Conservation (phyloP, 768 basidiomycete genomes). For the Pisolithus orientalis region DNA sequence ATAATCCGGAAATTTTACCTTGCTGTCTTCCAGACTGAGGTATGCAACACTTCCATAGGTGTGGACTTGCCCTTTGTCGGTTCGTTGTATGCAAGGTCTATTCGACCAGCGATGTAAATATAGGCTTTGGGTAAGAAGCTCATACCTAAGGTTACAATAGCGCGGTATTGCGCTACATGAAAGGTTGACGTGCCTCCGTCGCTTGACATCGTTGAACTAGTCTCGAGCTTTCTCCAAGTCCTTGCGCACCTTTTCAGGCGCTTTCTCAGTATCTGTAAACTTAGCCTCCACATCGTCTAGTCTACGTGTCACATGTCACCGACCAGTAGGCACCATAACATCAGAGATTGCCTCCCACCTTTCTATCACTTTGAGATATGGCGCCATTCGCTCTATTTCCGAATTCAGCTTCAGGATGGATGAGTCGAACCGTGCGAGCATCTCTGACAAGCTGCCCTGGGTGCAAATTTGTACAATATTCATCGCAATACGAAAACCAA, state of each 20-base stretch:
- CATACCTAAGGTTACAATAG: conserved; percentile 37
- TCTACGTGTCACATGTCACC: conserved; percentile 29
- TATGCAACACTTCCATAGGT: conserved; percentile 95
- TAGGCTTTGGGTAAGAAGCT: conserved; percentile 93
- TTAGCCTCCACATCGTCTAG: conserved; percentile 82
- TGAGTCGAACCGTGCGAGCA: conserved; percentile 69
- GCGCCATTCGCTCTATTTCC: conserved; percentile 91
- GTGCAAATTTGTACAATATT: neutral
- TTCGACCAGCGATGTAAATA: conserved; percentile 90
- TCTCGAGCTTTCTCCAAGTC: conserved; percentile 90
- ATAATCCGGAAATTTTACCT: conserved; percentile 49
- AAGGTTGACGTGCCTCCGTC: conserved; percentile 50
- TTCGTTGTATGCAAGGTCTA: conserved; percentile 96
- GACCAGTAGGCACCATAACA: neutral
- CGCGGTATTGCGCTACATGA: neutral
- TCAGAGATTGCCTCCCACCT: conserved; percentile 39
- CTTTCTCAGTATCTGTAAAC: conserved; percentile 82
- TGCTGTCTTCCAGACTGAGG: conserved; percentile 90
- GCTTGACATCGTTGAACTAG: conserved; percentile 83
- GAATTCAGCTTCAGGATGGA: conserved; percentile 59
- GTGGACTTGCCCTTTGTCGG: conserved; percentile 92
- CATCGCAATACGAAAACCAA: neutral
- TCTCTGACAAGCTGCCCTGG: conserved; percentile 62
- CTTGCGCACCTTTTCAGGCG: conserved; percentile 87
- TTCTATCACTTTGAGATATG: conserved; percentile 96